A percentile compares a stretch with the other conserved stretches of the same genome.
Conservation (phyloP, 352 stramenopile genomes). For the Pseudoperonospora humuli region DNA sequence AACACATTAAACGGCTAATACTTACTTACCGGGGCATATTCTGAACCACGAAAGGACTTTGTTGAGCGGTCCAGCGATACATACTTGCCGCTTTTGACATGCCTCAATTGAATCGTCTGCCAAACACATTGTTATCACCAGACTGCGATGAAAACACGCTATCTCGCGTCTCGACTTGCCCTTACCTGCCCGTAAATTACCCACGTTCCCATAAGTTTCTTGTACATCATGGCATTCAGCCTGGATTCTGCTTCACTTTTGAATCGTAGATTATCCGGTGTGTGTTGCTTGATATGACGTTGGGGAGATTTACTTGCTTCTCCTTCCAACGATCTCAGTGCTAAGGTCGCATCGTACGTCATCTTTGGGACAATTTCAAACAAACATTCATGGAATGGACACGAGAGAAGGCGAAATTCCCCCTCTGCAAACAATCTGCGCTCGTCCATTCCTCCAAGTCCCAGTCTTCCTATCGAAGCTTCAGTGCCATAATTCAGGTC, state of each 20-base stretch:
- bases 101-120: too few relatives aligned
- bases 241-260: constrained; percentile 59
- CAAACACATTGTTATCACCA: too few relatives aligned
- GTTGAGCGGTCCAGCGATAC: too few relatives aligned
- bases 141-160: too few relatives aligned
- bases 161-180: too few relatives aligned
- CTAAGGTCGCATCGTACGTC: constrained; percentile 57
- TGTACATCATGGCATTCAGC: constrained; percentile 67
- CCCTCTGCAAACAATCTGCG: too few relatives aligned
- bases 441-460: constrained; percentile 38
- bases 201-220: too few relatives aligned
- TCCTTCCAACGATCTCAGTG: constrained; percentile 22
- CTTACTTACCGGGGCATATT: too few relatives aligned
- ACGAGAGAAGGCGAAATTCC: constrained; percentile 37
- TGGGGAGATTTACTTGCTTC: constrained; percentile 3
- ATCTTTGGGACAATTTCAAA: constrained; percentile 73
- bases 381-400: constrained; percentile 55
- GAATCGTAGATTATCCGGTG: constrained; percentile 46
- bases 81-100: too few relatives aligned
- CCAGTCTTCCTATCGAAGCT: constrained; percentile 26
- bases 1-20: too few relatives aligned
- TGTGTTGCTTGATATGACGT: constrained; percentile 15
- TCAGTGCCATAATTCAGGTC: constrained; percentile 28
- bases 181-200: too few relatives aligned
- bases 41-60: too few relatives aligned